Percentiles rank a stretch among this genome's conserved stretches.
Conservation (phyloP, 2,329 filamentous ascomycete genomes). For the Aspergillus sp. region DNA sequence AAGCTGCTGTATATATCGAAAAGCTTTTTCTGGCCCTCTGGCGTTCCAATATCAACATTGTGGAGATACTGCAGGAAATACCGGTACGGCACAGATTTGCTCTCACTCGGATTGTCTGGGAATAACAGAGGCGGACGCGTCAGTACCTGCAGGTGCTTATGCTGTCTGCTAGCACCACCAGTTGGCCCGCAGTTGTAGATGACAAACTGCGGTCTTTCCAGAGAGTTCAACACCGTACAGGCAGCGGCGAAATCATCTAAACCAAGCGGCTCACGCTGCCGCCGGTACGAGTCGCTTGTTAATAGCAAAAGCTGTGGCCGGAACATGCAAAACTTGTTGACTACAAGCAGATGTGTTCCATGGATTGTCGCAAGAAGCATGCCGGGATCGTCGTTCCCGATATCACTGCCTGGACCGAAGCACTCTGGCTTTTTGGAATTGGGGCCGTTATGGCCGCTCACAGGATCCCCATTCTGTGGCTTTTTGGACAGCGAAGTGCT, state of each 20-base stretch:
- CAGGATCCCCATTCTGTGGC: not conserved
- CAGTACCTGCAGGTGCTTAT: constrained; percentile 50
- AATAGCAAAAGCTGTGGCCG: constrained; percentile 51
- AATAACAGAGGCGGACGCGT: constrained; percentile 15
- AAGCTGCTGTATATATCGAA: constrained; percentile 10
- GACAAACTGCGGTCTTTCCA: constrained; percentile 35
- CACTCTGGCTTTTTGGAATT: not conserved
- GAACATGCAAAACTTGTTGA: constrained; percentile 53
- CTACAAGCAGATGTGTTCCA: constrained; percentile 45
- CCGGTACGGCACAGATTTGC: constrained; percentile 5
- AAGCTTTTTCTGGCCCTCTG: not conserved
- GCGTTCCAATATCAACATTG: not conserved
- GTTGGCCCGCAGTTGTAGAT: constrained; percentile 51
- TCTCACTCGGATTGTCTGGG: constrained; percentile 10
- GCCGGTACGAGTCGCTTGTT: constrained; percentile 47
- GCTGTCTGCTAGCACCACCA: constrained; percentile 48
- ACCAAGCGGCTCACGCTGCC: constrained; percentile 48
- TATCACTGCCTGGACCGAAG: constrained; percentile 29
- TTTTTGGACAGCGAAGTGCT: constrained; percentile 8
- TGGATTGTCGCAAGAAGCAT: constrained; percentile 44
- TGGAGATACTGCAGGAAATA: constrained; percentile 13
- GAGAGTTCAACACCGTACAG: constrained; percentile 29
- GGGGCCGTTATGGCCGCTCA: not conserved
- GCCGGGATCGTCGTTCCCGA: constrained; percentile 46
- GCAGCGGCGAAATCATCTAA: constrained; percentile 43